phyloP scores from a whole-genome alignment of 2,329 filamentous ascomycete species.

The Aspergillus candidus region DNA sequence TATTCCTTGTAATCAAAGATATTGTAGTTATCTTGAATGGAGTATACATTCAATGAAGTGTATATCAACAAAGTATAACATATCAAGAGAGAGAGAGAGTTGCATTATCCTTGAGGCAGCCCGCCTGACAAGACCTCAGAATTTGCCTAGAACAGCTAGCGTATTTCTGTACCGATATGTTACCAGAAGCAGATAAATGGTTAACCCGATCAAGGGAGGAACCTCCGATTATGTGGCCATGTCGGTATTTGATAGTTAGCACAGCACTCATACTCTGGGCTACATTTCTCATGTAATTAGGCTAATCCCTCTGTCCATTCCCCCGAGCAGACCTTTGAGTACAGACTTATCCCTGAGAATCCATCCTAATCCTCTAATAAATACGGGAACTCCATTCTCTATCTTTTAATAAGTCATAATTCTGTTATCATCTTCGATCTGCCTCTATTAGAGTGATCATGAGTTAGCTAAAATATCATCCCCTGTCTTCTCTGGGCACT shows the following conservation, averaged over 20 bases:
- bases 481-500: constrained; percentile 8
- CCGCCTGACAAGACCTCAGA: no score
- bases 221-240: background rate
- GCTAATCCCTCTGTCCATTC: constrained; percentile 2
- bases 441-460: constrained; percentile 7
- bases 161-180: no score
- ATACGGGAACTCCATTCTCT: constrained; percentile 5
- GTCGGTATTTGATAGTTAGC: constrained; percentile 4
- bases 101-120: no score
- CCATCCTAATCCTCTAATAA: background rate
- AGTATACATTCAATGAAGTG: no score
- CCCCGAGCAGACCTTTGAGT: constrained; percentile 3
- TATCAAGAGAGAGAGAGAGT: no score
- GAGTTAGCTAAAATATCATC: constrained; percentile 13
- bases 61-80: no score
- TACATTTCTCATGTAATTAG: constrained; percentile 6
- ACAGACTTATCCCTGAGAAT: constrained; percentile 1
- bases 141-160: no score
- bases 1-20: no score
- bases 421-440: constrained; percentile 5
- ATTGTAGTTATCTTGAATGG: no score
- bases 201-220: background rate
- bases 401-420: constrained; percentile 6
- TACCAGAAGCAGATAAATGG: background rate
- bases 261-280: constrained; percentile 5